Percentiles rank a stretch among this genome's conserved stretches.
Conservation (phyloP, 345 rosid genomes). For the Lumnitzera littorea region DNA sequence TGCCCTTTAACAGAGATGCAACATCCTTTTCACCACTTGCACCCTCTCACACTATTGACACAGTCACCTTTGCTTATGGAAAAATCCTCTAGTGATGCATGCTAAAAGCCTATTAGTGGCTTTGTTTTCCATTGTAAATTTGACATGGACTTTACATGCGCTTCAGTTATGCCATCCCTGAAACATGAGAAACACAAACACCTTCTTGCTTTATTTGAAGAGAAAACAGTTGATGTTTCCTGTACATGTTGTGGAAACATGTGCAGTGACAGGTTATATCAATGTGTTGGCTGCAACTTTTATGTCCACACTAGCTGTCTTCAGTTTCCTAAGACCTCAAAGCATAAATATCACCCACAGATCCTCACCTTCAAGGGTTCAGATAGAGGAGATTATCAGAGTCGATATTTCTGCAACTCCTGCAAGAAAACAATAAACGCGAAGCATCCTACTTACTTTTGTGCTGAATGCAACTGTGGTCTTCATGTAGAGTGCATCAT, state of each 20-base stretch:
- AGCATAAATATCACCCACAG: constrained; percentile 10
- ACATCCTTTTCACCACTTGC: constrained; percentile 8
- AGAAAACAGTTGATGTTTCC: neutral
- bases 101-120: constrained; percentile 1
- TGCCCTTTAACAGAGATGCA: constrained; percentile 4
- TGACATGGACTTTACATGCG: constrained; percentile 3
- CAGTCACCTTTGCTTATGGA: neutral
- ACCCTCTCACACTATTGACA: neutral
- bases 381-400: no score
- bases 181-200: constrained; percentile 8
- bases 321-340: neutral
- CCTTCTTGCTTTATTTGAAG: constrained; percentile 5
- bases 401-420: no score
- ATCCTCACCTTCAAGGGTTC: constrained; percentile 5
- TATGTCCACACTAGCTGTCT: constrained; percentile 8
- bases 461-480: no score
- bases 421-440: no score
- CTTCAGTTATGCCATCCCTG: neutral
- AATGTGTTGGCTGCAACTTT: constrained; percentile 4
- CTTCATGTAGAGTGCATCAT: no score
- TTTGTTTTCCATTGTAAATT: neutral
- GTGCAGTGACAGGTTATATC: constrained; percentile 2
- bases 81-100: constrained; percentile 1
- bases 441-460: no score
- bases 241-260: constrained; percentile 1